phyloP scores from a whole-genome alignment of 1,284 basidiomycete genomes.

The Ustilago vetiveriae region DNA sequence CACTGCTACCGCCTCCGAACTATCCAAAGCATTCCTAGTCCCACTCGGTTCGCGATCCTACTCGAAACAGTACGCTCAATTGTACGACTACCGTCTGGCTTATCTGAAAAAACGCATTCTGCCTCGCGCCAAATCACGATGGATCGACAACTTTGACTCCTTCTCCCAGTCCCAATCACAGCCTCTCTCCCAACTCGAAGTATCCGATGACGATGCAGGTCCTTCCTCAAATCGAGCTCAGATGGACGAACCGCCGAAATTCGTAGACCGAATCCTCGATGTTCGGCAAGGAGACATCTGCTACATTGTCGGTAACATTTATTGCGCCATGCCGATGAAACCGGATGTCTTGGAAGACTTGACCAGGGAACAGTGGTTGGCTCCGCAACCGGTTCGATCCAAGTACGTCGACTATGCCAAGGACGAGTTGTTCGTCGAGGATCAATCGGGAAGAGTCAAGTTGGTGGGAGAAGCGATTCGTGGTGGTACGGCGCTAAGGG shows the following conservation, averaged over 20 bases:
- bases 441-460: conserved; percentile 89
- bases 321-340: conserved; percentile 97
- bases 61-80: conserved; percentile 60
- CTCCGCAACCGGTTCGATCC: conserved; percentile 73
- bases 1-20: conserved; percentile 6
- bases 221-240: conserved; percentile 12
- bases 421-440: conserved; percentile 89
- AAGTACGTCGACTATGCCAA: conserved; percentile 73
- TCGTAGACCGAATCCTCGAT: conserved; percentile 86
- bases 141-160: conserved; percentile 42
- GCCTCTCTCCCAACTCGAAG: conserved; percentile 18
- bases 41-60: conserved; percentile 58
- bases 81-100: conserved; percentile 66
- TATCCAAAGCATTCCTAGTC: conserved; percentile 49
- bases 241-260: conserved; percentile 69
- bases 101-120: conserved; percentile 60
- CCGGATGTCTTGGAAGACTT: conserved; percentile 96
- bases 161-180: conserved; percentile 30
- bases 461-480: conserved; percentile 77
- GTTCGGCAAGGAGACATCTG: conserved; percentile 84
- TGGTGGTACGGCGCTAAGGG: conserved; percentile 32
- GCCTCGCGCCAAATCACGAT: conserved; percentile 37
- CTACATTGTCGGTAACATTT: conserved; percentile 92
- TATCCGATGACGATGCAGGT: conserved; percentile 16
- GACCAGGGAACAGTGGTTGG: conserved; percentile 90